phyloP scores from a whole-genome alignment of 306 rosid species.

The Notholithocarpus densiflorus region DNA sequence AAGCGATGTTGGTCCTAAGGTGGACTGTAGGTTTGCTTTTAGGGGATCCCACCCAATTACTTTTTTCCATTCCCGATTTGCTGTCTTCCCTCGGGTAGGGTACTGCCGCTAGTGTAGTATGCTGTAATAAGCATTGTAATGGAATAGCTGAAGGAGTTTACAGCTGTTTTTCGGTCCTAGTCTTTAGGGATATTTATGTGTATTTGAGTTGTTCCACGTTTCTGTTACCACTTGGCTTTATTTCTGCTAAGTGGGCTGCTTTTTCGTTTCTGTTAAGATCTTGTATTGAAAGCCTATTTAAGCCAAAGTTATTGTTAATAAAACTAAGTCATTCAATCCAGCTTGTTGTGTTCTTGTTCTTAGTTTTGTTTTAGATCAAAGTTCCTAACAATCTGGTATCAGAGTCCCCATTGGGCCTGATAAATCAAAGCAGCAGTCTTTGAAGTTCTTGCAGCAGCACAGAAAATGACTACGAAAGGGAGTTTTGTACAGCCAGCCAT shows the following conservation, averaged over 20 bases:
- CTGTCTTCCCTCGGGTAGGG: too few species aligned
- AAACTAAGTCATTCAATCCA: conserved; percentile 1
- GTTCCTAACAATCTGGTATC: neutral
- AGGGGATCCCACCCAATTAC: conserved; percentile 6
- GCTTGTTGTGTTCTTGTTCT: conserved; percentile 7
- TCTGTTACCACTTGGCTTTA: neutral
- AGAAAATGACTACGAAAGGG: conserved; percentile 4
- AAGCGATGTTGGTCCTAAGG: neutral
- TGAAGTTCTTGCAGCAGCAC: conserved; percentile 7
- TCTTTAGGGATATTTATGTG: neutral
- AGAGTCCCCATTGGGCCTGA: neutral
- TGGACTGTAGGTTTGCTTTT: neutral
- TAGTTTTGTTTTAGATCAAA: conserved; percentile 13
- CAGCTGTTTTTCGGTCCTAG: neutral
- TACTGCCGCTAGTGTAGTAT: too few species aligned
- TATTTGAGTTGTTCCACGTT: too few species aligned
- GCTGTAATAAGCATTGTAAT: too few species aligned
- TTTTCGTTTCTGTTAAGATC: neutral
- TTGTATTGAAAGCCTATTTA: neutral
- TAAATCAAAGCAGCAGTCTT: conserved; percentile 1
- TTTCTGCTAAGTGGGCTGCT: conserved; percentile 9
- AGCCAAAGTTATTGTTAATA: conserved; percentile 2
- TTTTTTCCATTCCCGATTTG: too few species aligned
- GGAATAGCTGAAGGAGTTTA: neutral
- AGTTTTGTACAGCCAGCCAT: conserved; percentile 3